Conservation (phyloP, 2,329 filamentous ascomycete genomes). For the Fusarium sarcochroum region DNA sequence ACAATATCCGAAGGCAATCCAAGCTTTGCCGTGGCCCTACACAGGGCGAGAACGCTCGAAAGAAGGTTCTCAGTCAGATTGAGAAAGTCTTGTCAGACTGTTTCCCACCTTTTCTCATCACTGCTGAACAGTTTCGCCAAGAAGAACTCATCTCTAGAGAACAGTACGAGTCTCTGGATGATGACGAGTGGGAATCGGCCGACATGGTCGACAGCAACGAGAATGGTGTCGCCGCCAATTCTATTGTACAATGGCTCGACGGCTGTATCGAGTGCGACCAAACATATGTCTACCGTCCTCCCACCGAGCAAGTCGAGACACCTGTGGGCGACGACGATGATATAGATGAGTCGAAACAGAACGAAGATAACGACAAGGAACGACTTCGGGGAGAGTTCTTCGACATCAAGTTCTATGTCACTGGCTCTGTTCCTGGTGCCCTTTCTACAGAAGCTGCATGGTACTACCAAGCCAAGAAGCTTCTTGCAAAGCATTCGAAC, state of each 20-base stretch:
- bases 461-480: constrained; percentile 26
- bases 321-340: neutral
- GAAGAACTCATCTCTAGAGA: constrained; percentile 71
- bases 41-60: constrained; percentile 29
- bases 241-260: constrained; percentile 38
- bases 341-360: constrained; percentile 4
- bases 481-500: constrained; percentile 56
- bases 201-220: neutral
- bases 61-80: constrained; percentile 20
- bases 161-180: constrained; percentile 70
- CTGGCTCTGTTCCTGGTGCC: constrained; percentile 23
- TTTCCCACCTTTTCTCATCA: constrained; percentile 62
- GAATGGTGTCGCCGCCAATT: constrained; percentile 4
- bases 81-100: constrained; percentile 40
- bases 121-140: constrained; percentile 66
- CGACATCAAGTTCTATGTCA: constrained; percentile 38
- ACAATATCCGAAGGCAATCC: constrained; percentile 64
- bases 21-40: constrained; percentile 16
- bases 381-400: constrained; percentile 70
- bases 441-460: constrained; percentile 25
- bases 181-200: constrained; percentile 44
- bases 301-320: constrained; percentile 28
- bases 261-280: constrained; percentile 34
- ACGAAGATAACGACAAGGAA: constrained; percentile 50
- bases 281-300: constrained; percentile 43